Conservation (phyloP, 1,139 yeast species). For the Pichia norvegensis region DNA sequence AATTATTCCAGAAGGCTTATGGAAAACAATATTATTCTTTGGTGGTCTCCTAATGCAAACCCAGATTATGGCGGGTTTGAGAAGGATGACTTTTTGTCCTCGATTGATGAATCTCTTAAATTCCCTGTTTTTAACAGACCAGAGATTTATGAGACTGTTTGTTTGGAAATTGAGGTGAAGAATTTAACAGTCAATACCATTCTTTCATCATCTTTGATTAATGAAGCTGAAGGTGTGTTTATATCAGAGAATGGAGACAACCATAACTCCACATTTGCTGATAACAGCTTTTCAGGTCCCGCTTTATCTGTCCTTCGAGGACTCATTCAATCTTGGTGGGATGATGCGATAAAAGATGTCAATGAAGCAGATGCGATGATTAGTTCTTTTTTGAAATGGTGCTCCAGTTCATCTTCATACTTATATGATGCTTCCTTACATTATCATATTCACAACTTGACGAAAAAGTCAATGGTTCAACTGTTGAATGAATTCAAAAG, state of each 20-base stretch:
- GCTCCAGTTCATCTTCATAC: constrained; percentile 62
- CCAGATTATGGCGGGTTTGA: constrained; percentile 89
- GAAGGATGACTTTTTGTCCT: constrained; percentile 37
- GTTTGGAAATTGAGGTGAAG: constrained; percentile 71
- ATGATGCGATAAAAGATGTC: constrained; percentile 66
- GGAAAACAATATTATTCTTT: constrained; percentile 61
- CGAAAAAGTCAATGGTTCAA: constrained; percentile 78
- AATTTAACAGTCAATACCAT: constrained; percentile 82
- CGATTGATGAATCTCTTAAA: constrained; percentile 51
- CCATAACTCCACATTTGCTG: constrained; percentile 53
- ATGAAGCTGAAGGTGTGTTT: constrained; percentile 74
- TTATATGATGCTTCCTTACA: constrained; percentile 74
- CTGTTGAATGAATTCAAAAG: constrained; percentile 71
- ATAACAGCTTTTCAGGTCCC: constrained; percentile 72
- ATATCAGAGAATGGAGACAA: constrained; percentile 53
- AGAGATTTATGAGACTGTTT: constrained; percentile 70
- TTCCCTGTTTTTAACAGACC: constrained; percentile 73
- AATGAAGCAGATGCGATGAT: constrained; percentile 78
- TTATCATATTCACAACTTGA: constrained; percentile 80
- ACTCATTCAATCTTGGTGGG: constrained; percentile 91
- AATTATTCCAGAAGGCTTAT: constrained; percentile 74
- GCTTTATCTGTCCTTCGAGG: constrained; percentile 64
- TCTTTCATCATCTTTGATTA: constrained; percentile 72
- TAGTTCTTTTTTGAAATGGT: constrained; percentile 82
- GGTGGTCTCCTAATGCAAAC: constrained; percentile 85